Percentiles rank a stretch among this genome's conserved stretches.
phyloP scores from a whole-genome alignment of 2,329 filamentous ascomycete species.

The Herpotrichia juniperi region DNA sequence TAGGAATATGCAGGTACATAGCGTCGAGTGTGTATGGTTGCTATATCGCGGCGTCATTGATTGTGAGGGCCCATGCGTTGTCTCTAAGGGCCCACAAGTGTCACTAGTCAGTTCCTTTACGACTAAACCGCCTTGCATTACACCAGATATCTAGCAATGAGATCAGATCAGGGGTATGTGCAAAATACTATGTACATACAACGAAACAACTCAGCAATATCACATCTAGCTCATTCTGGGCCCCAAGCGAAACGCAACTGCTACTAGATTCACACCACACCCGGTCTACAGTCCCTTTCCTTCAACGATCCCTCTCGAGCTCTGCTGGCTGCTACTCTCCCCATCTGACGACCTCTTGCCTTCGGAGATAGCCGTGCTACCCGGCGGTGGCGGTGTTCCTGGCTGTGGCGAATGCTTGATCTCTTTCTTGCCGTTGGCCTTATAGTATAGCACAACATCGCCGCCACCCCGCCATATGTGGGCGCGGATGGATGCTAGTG shows the following conservation, averaged over 20 bases:
- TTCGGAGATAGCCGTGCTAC: slow-evolving; percentile 35
- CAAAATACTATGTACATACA: slow-evolving; percentile 17
- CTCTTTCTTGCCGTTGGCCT: slow-evolving; percentile 83
- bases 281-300: slow-evolving; percentile 13
- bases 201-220: neutral
- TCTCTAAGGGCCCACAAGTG: no score
- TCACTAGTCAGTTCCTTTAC: no score
- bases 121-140: neutral
- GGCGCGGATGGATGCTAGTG: slow-evolving; percentile 86
- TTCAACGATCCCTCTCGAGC: slow-evolving; percentile 25
- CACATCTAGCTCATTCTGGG: neutral
- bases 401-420: slow-evolving; percentile 41
- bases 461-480: slow-evolving; percentile 96
- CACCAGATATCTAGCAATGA: neutral
- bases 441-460: slow-evolving; percentile 90
- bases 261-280: neutral
- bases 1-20: no score
- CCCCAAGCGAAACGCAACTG: neutral
- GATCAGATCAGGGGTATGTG: slow-evolving; percentile 14
- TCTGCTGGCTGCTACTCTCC: slow-evolving; percentile 29
- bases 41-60: no score
- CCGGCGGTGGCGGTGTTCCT: slow-evolving; percentile 6
- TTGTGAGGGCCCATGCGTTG: no score
- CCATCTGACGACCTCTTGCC: slow-evolving; percentile 41
- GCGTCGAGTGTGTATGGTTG: no score